Percentiles rank a stretch among this genome's conserved stretches.
These are phyloP conservation scores for Crucihimalaya himalaica DNA, from an alignment of 345 rosid species.

Conservation along the genomic window DNA sequence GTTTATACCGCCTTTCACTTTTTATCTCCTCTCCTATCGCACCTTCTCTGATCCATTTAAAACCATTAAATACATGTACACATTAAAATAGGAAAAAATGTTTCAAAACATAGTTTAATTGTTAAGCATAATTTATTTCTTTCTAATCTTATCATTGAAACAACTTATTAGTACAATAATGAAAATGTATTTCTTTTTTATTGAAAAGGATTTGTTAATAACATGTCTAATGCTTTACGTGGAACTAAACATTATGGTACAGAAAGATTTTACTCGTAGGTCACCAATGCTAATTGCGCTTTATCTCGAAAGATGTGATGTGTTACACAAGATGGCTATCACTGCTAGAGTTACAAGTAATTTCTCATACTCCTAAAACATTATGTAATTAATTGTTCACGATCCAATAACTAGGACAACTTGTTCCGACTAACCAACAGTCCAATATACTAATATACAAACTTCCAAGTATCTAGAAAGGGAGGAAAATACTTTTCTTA, in stretches of 20 bases:
- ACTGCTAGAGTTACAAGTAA: neutral
- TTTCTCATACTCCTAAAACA: neutral
- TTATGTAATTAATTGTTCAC: neutral
- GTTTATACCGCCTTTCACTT: neutral
- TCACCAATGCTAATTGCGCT: neutral
- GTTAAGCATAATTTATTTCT: no score
- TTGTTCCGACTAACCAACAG: neutral
- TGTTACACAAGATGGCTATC: neutral
- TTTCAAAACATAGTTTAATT: no score
- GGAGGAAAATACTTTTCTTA: neutral
- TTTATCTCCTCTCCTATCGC: neutral
- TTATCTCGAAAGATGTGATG: neutral
- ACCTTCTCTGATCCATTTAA: neutral
- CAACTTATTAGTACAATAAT: no score
- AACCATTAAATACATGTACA: neutral
- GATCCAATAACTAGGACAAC: neutral
- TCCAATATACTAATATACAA: neutral
- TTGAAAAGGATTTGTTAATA: neutral
- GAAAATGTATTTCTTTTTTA: no score
- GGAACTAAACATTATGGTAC: neutral
- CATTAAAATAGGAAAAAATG: neutral
- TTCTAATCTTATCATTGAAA: no score
- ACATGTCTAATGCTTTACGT: neutral
- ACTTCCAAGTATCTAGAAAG: neutral
- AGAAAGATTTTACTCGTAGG: neutral